A percentile compares a stretch with the other conserved stretches of the same genome.
Conservation (phyloP, 192 early-diverging fungal genomes). For the Dissophora globulifera region DNA sequence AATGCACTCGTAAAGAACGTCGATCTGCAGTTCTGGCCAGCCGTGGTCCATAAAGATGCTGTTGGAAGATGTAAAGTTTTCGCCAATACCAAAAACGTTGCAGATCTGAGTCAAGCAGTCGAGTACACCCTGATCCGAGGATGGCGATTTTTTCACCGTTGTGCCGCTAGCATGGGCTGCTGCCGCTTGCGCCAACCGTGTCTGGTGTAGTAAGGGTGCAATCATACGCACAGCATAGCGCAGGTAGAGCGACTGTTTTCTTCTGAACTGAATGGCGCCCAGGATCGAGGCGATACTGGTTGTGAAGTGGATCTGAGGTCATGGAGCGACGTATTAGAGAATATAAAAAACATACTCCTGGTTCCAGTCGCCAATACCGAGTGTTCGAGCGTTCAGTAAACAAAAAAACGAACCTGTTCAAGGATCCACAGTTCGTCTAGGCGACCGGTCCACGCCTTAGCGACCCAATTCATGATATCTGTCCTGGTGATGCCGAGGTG, state of each 20-base stretch:
- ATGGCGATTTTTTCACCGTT: not conserved
- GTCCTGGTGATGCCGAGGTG: constrained; percentile 32
- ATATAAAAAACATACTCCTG: no score
- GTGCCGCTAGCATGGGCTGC: constrained; percentile 35
- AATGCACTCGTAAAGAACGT: constrained; percentile 79
- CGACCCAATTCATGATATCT: constrained; percentile 48
- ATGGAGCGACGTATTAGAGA: not conserved
- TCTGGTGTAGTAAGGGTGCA: constrained; percentile 52
- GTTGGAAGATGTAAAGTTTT: constrained; percentile 29
- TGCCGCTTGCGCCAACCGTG: constrained; percentile 47
- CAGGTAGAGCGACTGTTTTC: constrained; percentile 81
- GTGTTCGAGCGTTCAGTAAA: no score
- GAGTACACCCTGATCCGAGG: constrained; percentile 64
- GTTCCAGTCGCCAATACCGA: not conserved
- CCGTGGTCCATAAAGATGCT: constrained; percentile 60
- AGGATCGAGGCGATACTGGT: constrained; percentile 70
- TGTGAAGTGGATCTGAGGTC: constrained; percentile 54
- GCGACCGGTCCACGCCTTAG: constrained; percentile 42
- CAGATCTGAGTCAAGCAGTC: constrained; percentile 74
- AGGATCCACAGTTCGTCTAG: constrained; percentile 49
- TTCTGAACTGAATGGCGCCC: constrained; percentile 62
- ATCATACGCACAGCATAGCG: constrained; percentile 65
- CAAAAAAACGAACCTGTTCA: no score
- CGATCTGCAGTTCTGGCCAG: constrained; percentile 84
- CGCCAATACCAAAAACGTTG: constrained; percentile 75